These are phyloP conservation scores for Podospora conica DNA, from an alignment of 495 filamentous ascomycete genomes.

Conservation along the genomic window DNA sequence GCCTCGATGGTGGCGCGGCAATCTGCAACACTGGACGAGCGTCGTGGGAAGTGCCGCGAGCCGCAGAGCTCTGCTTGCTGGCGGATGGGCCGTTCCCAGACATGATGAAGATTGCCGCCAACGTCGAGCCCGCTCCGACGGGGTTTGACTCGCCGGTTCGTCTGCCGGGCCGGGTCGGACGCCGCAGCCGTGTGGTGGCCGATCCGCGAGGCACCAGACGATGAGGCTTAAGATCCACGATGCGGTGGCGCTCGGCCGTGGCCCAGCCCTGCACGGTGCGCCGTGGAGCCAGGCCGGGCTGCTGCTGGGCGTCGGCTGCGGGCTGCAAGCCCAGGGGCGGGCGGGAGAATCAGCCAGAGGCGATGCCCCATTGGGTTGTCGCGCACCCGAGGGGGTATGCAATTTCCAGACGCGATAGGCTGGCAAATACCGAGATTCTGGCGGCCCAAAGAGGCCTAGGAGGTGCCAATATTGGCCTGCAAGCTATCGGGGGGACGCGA, in stretches of 20 bases:
- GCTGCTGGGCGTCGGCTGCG: slow-evolving; percentile 1
- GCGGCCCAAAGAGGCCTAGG: slow-evolving; percentile 16
- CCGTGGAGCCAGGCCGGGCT: neutral
- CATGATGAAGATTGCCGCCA: neutral
- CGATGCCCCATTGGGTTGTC: neutral
- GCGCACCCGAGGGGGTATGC: neutral
- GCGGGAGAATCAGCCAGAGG: neutral
- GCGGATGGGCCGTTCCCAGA: neutral
- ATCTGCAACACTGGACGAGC: neutral
- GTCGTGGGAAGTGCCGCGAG: neutral
- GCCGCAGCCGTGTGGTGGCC: neutral
- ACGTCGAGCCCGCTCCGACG: neutral
- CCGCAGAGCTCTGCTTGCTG: neutral
- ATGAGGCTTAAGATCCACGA: slow-evolving; percentile 7
- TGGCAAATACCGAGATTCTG: slow-evolving; percentile 26
- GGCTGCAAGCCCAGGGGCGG: slow-evolving; percentile 7
- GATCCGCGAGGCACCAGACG: neutral
- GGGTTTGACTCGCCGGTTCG: neutral
- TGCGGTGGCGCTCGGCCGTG: slow-evolving; percentile 4
- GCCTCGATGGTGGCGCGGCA: slow-evolving; percentile 10
- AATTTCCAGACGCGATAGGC: slow-evolving; percentile 24
- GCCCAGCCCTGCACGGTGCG: neutral
- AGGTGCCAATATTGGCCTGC: slow-evolving; percentile 29
- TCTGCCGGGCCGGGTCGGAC: slow-evolving; percentile 1
- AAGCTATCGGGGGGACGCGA: slow-evolving; percentile 23